phyloP scores from a whole-genome alignment of 2,329 filamentous ascomycete species.

The Colletotrichum eremochloae region DNA sequence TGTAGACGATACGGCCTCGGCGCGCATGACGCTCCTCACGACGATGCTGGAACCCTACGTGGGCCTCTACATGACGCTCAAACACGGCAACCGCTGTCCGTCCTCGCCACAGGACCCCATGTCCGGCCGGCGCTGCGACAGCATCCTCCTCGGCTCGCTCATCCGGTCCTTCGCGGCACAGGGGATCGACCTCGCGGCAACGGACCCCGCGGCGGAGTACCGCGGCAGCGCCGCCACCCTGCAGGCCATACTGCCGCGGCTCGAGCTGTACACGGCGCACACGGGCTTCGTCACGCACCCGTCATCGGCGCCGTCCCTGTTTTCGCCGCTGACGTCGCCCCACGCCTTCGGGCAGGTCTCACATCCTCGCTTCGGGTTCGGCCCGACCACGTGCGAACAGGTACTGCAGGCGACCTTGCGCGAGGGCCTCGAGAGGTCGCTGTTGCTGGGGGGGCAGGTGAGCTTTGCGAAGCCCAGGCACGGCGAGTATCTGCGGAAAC shows the following conservation, averaged over 20 bases:
- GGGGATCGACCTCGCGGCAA: constrained; percentile 10
- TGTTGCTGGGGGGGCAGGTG: constrained; percentile 3
- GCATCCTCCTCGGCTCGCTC: constrained; percentile 34
- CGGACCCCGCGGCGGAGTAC: constrained; percentile 15
- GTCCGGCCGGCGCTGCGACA: constrained; percentile 28
- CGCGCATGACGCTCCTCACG: constrained; percentile 11
- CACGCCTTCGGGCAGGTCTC: neutral
- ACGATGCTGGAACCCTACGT: constrained; percentile 23
- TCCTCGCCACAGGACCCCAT: constrained; percentile 15
- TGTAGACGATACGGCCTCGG: constrained; percentile 9
- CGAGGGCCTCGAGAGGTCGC: constrained; percentile 10
- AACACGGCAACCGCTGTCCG: constrained; percentile 23
- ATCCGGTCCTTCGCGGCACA: constrained; percentile 26
- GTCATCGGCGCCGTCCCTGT: neutral
- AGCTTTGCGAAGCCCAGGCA: constrained; percentile 18
- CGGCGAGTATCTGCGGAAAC: constrained; percentile 26
- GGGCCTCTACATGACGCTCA: constrained; percentile 16
- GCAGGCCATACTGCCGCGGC: constrained; percentile 14
- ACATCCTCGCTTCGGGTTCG: neutral
- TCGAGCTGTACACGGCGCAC: constrained; percentile 34
- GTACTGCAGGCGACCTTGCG: neutral
- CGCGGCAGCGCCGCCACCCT: constrained; percentile 25
- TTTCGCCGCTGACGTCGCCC: neutral
- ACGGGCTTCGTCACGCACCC: constrained; percentile 8
- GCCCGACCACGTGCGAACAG: constrained; percentile 23